Base-by-base conservation (phyloP, 108 stramenopile genomes). In the Nannochloropsis gaditana region DNA sequence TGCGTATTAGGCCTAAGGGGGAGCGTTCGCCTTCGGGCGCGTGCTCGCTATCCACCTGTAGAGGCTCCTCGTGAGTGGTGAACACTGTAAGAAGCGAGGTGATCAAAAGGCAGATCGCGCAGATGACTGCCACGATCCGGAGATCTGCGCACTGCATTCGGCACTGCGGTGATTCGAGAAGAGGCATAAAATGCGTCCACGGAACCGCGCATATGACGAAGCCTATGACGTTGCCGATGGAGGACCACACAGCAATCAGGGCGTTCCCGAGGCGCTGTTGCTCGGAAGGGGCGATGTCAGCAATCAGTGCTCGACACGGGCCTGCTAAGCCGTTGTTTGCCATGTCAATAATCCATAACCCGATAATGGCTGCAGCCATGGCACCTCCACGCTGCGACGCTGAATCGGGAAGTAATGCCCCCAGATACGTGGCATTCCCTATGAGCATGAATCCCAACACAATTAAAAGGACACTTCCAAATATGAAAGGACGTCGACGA, bases 271-370 rank as follows among this genome's bases (percentile, higher is more conserved):
- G n/a, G n/a, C 59, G 59, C 59, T 73, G 59, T 73, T 73, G 59
- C 59, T 73, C 59, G 59, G 59, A 15, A 73, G 59, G 59, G 19
- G 59, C 59, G n/a, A 73, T 73, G 59, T 73, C 59, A 73, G 59
- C 59, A 73, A 73, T n/a, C 59, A 73, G 59, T 6, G 59, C 59
- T 73, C 59, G 59, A n/a, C 59, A 73, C 15, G 59, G 59, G 59
- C 59, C 59, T 15, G 59, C 59, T n/a, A 73, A n/a, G 19, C 59
- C 59, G 59, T 73, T 73, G 59, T 73, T 73, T 15, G 59, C 59
- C 59, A 73, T 73, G 59, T 73, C 59, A 73, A 73, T 73, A n/a
- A 73, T 73, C 59, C 59, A 73, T n/a, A 73, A n/a, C 59, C 59
- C 59, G n/a, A 73, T 73, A 73, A 73, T 73, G 59, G 59, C 59